A percentile compares a stretch with the other conserved stretches of the same genome.
Evolutionary conservation across 2,329 filamentous ascomycete species (phyloP).

Genomic region (Claviceps humidiphila): DNA sequence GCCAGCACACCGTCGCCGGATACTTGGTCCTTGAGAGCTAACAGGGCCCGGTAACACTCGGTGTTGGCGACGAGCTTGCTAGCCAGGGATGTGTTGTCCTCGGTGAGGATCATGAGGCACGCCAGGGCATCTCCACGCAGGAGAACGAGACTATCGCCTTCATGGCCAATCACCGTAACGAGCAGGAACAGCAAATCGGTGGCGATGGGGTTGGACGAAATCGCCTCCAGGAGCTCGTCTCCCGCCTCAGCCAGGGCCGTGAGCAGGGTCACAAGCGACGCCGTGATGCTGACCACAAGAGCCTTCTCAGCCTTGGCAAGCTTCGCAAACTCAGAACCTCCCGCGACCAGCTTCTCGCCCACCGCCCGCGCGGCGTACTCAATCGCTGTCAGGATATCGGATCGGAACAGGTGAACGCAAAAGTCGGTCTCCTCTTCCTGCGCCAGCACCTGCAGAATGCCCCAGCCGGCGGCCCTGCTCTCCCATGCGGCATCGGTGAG

Average conservation of each 20-base stretch:
- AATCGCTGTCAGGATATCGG: constrained; percentile 48
- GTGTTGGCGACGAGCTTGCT: constrained; percentile 35
- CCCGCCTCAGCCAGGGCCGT: constrained; percentile 43
- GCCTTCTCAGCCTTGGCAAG: constrained; percentile 39
- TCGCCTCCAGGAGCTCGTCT: constrained; percentile 44
- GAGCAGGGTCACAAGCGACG: constrained; percentile 39
- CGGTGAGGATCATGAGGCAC: constrained; percentile 44
- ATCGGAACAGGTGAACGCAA: constrained; percentile 49
- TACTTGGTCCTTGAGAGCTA: constrained; percentile 32
- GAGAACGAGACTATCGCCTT: constrained; percentile 23
- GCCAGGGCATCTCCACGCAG: constrained; percentile 36
- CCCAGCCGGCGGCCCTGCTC: constrained; percentile 54
- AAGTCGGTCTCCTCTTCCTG: constrained; percentile 54
- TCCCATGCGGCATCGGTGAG: constrained; percentile 50
- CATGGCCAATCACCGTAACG: constrained; percentile 27
- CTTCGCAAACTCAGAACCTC: constrained; percentile 30
- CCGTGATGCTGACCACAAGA: constrained; percentile 39
- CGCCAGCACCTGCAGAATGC: constrained; percentile 47
- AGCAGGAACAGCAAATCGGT: constrained; percentile 42
- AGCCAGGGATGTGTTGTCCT: constrained; percentile 43
- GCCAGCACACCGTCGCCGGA: constrained; percentile 40
- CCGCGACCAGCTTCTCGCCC: constrained; percentile 27
- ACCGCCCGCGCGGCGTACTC: constrained; percentile 40
- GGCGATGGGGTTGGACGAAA: constrained; percentile 35
- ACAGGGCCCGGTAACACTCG: constrained; percentile 35